Evolutionary conservation across 768 basidiomycete species (phyloP), one percentile per base, ranked within the genome.

Genomic region (Suillus decipiens): DNA sequence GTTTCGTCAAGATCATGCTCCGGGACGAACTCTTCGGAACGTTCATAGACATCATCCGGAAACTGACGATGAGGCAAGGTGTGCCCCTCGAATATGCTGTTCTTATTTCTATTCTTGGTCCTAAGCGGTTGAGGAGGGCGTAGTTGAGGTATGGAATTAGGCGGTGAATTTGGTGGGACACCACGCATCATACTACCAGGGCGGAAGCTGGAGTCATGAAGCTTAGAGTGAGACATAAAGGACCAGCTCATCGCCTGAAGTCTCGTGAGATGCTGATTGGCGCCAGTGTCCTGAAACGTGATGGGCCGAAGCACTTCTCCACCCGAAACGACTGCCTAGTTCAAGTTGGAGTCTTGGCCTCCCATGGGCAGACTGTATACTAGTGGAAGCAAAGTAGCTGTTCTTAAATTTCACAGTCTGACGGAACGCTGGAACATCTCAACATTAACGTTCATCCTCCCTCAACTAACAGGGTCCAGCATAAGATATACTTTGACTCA

Each of bases 1-100:
- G 95, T 95, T 72, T 95, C 92, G 75, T 99, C 97, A 56, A 99
- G 86, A 71, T 98, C 95, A 72, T 97, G 93, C 66, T 91, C 89
- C 0, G 96, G 96, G 83, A 99, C 99, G 80, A 93, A 98, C 64
- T 90, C 88, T 68, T 98, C 93, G 12, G 99, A 82, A 61, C 91
- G 88, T 47, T 98, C 91, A 72, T 95, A 94, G 50, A 99, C 90
- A 68, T 92, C 91, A 76, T 99, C 97, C 0, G 95, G 87, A 54
- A 89, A 86, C 31, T 96, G 95, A 69, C 95, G 92, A 64, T 89
- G 87, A 45, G 92, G 91, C 95, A 94, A 96, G 24, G 90, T 89
- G 62, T 84, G 82, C 67, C 87, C 89, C 17, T 83, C 86, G 65
- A 92, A 90, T 6, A 86, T 86, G 67, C 82, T 89, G 53, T 78